Evolutionary conservation across 2,329 filamentous ascomycete species (phyloP).

Genomic region (Trichophyton schoenleinii): DNA sequence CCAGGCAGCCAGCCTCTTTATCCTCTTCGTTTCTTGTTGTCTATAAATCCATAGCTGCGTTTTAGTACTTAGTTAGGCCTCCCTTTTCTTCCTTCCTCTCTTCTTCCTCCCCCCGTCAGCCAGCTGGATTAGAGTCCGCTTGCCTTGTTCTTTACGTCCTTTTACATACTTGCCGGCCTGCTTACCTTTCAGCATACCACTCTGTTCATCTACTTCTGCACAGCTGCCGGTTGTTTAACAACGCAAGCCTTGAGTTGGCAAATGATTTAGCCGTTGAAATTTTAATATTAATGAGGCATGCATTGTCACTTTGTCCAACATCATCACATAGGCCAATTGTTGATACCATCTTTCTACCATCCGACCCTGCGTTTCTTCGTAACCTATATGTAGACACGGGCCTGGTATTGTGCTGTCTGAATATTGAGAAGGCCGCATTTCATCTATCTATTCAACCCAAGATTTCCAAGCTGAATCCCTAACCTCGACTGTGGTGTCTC

Average conservation of each 20-base stretch:
- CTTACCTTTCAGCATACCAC: background rate
- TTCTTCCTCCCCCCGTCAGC: background rate
- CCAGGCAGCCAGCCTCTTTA: background rate
- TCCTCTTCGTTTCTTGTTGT: conserved; percentile 4
- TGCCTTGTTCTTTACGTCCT: background rate
- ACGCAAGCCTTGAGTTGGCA: background rate
- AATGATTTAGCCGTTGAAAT: background rate
- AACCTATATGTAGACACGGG: too few relatives aligned
- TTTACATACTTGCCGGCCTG: background rate
- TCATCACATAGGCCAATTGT: background rate
- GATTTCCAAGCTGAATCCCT: too few relatives aligned
- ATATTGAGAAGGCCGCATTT: too few relatives aligned
- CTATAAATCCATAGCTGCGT: conserved; percentile 4
- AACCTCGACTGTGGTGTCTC: too few relatives aligned
- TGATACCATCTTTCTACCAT: too few relatives aligned
- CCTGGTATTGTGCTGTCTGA: too few relatives aligned
- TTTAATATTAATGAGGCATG: background rate
- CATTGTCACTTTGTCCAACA: background rate
- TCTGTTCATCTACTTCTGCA: background rate
- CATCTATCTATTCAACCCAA: too few relatives aligned
- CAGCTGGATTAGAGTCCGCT: background rate
- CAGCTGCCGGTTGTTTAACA: background rate
- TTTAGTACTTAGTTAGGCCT: conserved; percentile 1
- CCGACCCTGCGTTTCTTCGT: too few relatives aligned
- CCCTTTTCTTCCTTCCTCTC: background rate